Evolutionary conservation across 805 yeast species (phyloP), one percentile per base, ranked within the genome.

Genomic region (Blastobotrys chiropterorum): DNA sequence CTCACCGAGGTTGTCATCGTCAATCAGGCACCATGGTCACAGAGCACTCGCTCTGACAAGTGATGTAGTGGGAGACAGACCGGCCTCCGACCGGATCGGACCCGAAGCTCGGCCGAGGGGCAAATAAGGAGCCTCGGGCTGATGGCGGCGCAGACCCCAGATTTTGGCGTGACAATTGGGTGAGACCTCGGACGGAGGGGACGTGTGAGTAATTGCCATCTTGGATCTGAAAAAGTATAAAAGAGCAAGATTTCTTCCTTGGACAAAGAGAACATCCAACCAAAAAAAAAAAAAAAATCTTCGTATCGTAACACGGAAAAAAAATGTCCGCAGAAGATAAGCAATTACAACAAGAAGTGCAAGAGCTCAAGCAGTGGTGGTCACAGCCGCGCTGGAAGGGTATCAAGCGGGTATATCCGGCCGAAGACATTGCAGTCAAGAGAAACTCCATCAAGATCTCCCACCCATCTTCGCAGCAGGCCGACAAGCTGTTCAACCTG

Each of bases 331-430:
- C 31, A 16, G 94, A 86, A 71, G 87, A 86, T 64, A 69, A 67
- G 54, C 73, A 71, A 62, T 86, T 74, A 78, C 81, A 83, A 63
- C 68, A 74, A 44, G 90, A 89, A 66, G 85, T 88, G 53, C 75
- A 77, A 38, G 86, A 81, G 40, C 82, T 92, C 65, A 80, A 84
- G 58, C 65, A 81, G 65, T 92, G 98, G 98, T 92, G 98, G 98
- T 64, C 86, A 6, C 79, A 84, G 66, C 95, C 97, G 57, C 86
- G 98, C 69, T 92, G 97, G 97, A 73, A 70, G 53, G 80, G 83
- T 62, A 86, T 95, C 61, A 88, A 84, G 73, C 83, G 99, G 67
- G 85, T 84, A 65, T 92, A 92, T 74, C 69, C 87, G 44, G 85
- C 97, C 34, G 88, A 83, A 67, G 95, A 89, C 62, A 88, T 92